These are phyloP conservation scores for Neoscytalidium dimidiatum DNA, from an alignment of 2,329 filamentous ascomycete genomes.

Conservation along the genomic window DNA sequence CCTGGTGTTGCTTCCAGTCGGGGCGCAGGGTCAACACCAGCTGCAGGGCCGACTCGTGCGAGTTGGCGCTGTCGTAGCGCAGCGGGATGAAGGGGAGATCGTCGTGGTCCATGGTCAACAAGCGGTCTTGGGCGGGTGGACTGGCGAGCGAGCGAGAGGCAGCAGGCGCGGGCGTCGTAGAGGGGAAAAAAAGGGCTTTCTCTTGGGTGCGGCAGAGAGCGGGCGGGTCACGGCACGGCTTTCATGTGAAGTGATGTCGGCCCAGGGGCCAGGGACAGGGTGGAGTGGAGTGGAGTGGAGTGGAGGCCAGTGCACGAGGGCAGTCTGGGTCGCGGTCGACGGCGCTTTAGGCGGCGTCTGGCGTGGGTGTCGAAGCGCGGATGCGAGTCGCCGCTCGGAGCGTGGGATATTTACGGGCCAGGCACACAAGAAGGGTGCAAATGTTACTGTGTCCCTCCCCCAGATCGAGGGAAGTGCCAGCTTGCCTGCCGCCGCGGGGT, in stretches of 20 bases:
- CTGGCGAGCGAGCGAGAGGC: not conserved
- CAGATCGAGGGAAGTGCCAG: no score
- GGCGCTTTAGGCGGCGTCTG: not conserved
- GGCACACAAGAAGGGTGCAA: no score
- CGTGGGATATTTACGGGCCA: not conserved
- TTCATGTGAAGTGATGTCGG: conserved; percentile 20
- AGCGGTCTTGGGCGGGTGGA: not conserved
- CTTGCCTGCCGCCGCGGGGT: no score
- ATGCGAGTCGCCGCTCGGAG: not conserved
- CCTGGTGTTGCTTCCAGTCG: conserved; percentile 75
- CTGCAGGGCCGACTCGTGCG: conserved; percentile 74
- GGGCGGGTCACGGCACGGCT: conserved; percentile 13
- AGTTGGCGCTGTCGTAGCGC: conserved; percentile 75
- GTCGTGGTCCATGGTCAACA: conserved; percentile 16
- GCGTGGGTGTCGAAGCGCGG: not conserved
- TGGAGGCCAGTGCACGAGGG: conserved; percentile 1
- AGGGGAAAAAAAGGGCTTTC: not conserved
- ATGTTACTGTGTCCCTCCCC: no score
- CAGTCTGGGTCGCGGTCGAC: not conserved
- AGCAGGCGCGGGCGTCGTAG: not conserved
- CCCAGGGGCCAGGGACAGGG: conserved; percentile 11
- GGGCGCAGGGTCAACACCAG: conserved; percentile 80
- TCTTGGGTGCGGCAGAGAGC: not conserved
- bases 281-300: not conserved
- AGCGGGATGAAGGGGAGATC: conserved; percentile 65